Evolutionary conservation across 2,329 filamentous ascomycete species (phyloP), one percentile per base, ranked within the genome.

Genomic region (Aspergillus sp.): DNA sequence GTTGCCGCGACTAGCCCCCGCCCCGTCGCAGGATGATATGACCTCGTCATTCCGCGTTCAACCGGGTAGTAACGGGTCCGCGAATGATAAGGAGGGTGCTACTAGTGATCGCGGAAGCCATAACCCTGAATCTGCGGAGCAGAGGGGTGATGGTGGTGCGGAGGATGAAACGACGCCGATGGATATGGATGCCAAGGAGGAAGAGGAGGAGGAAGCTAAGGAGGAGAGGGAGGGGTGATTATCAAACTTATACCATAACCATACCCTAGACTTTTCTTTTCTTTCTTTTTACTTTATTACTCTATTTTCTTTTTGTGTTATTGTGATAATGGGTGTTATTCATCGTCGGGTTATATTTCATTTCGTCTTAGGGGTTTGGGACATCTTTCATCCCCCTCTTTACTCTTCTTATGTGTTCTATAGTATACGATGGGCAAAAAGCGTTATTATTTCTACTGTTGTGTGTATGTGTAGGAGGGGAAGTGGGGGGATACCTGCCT

Each of bases 31-130:
- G 62, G 72, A 77, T 32, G 73, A 76, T 25, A 66, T 75, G 53
- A 74, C 71, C 5, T 76, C 75, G 11, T 70, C 75, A 2, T 77
- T 77, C 67, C 72, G 75, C 15, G 66, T 77, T 42, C 71, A 71
- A 49, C 62, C 64, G 8, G 72, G 66, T 11, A 71, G 68, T 49
- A 70, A 70, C 54, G 70, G 70, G 11, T 70, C 68, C 15, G 8
- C 25, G 41, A 39, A 32, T 21, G 57, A 48, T 32, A 57, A 41
- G 56, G 57, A 60, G 21, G 58, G 47, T 4, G 11, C 11, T 32
- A 32, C 30, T 36, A 67, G 66, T 50, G 66, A 68, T 36, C 65
- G 58, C 19, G 63, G 61, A n/a, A 64, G 64, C 27, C 60, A 65
- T 41, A 44, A 54, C 32, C 65, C 61, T 13, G 60, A 66, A 41